These are phyloP conservation scores for Mangifera indica DNA, from an alignment of 345 rosid species.

Conservation along the genomic window DNA sequence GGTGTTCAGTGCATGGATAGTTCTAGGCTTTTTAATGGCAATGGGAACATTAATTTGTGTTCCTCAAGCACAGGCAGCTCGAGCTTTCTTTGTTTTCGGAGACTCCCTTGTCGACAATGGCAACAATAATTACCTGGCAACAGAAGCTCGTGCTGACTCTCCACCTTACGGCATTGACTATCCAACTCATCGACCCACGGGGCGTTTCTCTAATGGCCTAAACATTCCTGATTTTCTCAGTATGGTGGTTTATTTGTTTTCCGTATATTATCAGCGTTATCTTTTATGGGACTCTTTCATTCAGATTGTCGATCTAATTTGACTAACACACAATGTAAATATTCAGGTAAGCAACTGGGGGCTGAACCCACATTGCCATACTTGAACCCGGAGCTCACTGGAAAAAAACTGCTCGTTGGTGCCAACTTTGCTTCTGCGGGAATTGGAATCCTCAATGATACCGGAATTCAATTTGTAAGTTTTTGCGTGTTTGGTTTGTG, in stretches of 20 bases:
- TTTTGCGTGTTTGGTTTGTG: too few species aligned
- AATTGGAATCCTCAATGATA: constrained; percentile 86
- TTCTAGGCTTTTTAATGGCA: constrained; percentile 13
- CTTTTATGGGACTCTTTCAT: not conserved
- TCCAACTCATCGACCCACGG: constrained; percentile 66
- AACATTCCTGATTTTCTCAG: constrained; percentile 90
- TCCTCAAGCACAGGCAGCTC: constrained; percentile 35
- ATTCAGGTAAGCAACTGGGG: constrained; percentile 65
- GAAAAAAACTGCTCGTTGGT: constrained; percentile 61
- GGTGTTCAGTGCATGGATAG: not conserved
- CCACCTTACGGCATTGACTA: constrained; percentile 85
- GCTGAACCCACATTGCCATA: constrained; percentile 72
- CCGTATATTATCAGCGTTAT: not conserved
- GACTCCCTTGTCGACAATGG: constrained; percentile 81
- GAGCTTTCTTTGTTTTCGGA: constrained; percentile 63
- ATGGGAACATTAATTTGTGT: constrained; percentile 21
- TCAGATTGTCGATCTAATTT: not conserved
- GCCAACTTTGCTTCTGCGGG: constrained; percentile 99
- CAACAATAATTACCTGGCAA: constrained; percentile 67
- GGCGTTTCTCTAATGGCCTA: constrained; percentile 86
- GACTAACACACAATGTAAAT: not conserved
- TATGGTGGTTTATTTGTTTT: constrained; percentile 22
- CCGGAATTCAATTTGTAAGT: constrained; percentile 88
- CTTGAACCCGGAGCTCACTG: constrained; percentile 61
- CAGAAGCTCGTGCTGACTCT: constrained; percentile 75